Evolutionary conservation across 441 rosid species (phyloP).

Genomic region (Jatropha multifida): DNA sequence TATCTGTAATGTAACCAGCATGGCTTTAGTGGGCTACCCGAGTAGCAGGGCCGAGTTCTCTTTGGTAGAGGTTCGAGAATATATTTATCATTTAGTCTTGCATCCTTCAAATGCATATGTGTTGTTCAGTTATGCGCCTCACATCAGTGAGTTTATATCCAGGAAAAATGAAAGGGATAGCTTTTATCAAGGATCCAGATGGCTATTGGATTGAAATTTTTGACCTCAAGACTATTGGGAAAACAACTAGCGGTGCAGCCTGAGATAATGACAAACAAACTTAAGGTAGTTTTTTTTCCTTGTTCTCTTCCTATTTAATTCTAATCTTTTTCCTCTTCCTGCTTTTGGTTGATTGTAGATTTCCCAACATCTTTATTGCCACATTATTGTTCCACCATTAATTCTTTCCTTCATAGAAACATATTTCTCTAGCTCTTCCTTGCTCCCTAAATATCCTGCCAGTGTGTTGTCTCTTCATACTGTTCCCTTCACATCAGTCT

Average conservation of each 20-base stretch:
- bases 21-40: background rate
- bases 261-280: slow-evolving; percentile 28
- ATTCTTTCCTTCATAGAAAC: background rate
- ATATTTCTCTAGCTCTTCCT: background rate
- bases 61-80: background rate
- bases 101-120: background rate
- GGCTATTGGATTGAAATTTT: slow-evolving; percentile 97
- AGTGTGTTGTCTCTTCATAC: background rate
- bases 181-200: slow-evolving; percentile 97
- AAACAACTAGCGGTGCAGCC: slow-evolving; percentile 30
- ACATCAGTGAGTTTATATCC: slow-evolving; percentile 21
- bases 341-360: background rate
- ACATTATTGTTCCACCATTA: background rate
- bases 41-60: background rate
- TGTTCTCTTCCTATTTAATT: background rate
- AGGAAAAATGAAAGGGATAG: slow-evolving; percentile 88
- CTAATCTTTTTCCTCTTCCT: background rate
- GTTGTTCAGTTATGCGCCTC: background rate
- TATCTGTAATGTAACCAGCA: background rate
- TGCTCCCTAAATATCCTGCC: background rate
- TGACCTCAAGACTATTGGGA: slow-evolving; percentile 60
- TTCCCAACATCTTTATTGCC: background rate
- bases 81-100: background rate
- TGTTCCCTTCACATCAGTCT: background rate
- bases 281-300: background rate